A percentile compares a stretch with the other conserved stretches of the same genome.
phyloP scores from a whole-genome alignment of 2,329 filamentous ascomycete genomes.

The Falciphora oryzae region DNA sequence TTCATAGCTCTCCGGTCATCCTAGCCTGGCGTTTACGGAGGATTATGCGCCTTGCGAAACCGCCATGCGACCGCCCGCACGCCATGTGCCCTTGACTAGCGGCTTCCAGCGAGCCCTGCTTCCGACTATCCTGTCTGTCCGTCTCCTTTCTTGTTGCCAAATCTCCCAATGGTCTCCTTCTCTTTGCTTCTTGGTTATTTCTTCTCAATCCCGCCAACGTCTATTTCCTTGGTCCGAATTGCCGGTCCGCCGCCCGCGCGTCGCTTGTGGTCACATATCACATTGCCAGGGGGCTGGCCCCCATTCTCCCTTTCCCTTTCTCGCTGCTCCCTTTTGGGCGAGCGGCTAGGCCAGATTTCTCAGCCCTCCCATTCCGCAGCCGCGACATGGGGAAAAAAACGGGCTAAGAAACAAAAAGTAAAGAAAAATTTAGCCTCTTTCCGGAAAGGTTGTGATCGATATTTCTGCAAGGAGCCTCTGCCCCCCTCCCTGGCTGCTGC shows the following conservation, averaged over 20 bases:
- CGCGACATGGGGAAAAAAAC: no score
- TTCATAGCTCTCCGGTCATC: no score
- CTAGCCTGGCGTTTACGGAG: no score
- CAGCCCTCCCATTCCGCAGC: background rate
- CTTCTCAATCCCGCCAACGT: background rate
- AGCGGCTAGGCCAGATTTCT: background rate
- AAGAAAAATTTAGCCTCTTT: no score
- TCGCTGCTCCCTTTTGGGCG: no score
- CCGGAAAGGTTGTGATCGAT: background rate
- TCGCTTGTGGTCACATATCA: background rate
- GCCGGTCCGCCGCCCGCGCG: no score
- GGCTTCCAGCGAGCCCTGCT: no score
- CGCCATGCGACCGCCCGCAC: background rate
- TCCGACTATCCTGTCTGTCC: background rate
- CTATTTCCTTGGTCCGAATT: background rate
- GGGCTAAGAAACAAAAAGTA: no score
- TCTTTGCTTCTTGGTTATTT: background rate
- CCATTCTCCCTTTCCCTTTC: background rate
- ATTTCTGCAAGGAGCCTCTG: background rate
- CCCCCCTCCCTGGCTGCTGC: no score
- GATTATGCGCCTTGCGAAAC: background rate
- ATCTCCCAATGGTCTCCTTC: background rate
- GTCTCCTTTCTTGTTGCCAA: background rate
- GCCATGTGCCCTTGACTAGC: no score
- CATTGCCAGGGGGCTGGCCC: background rate